These are phyloP conservation scores for Pyrenopolyporus hunteri DNA, from an alignment of 495 filamentous ascomycete species.

Conservation along the genomic window DNA sequence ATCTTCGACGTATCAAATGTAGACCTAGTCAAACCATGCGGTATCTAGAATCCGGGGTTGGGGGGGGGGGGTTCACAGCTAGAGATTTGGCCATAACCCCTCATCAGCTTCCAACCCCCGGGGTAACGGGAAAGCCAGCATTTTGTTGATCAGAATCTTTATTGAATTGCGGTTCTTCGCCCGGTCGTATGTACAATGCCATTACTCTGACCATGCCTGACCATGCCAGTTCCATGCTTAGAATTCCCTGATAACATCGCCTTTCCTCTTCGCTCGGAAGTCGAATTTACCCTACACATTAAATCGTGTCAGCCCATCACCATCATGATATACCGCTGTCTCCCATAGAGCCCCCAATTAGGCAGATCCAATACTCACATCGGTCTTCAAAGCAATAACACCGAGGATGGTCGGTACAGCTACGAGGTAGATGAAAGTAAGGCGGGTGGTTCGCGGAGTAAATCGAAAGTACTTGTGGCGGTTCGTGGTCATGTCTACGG, in stretches of 20 bases:
- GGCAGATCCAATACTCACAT: slow-evolving; percentile 65
- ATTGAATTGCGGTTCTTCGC: slow-evolving; percentile 6
- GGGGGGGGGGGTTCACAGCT: too few species aligned
- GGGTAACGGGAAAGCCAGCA: too few species aligned
- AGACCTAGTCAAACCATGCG: too few species aligned
- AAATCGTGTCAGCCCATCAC: slow-evolving; percentile 1
- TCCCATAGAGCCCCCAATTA: background rate
- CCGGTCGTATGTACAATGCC: slow-evolving; percentile 45
- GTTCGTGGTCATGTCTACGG: slow-evolving; percentile 78
- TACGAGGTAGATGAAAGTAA: slow-evolving; percentile 75
- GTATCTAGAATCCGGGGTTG: too few species aligned
- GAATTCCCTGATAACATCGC: slow-evolving; percentile 78
- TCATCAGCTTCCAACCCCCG: too few species aligned
- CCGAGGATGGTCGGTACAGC: slow-evolving; percentile 72
- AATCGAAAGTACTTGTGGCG: slow-evolving; percentile 96
- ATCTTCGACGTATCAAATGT: too few species aligned
- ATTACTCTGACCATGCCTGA: background rate
- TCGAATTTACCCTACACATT: slow-evolving; percentile 78
- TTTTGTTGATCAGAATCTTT: background rate
- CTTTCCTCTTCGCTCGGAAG: slow-evolving; percentile 83
- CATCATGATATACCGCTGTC: background rate
- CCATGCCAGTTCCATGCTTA: slow-evolving; percentile 45
- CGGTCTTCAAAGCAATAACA: slow-evolving; percentile 73
- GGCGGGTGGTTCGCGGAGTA: slow-evolving; percentile 78
- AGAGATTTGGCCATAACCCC: too few species aligned